Evolutionary conservation across 768 basidiomycete species (phyloP).

Genomic region (Tylopilus sp.): DNA sequence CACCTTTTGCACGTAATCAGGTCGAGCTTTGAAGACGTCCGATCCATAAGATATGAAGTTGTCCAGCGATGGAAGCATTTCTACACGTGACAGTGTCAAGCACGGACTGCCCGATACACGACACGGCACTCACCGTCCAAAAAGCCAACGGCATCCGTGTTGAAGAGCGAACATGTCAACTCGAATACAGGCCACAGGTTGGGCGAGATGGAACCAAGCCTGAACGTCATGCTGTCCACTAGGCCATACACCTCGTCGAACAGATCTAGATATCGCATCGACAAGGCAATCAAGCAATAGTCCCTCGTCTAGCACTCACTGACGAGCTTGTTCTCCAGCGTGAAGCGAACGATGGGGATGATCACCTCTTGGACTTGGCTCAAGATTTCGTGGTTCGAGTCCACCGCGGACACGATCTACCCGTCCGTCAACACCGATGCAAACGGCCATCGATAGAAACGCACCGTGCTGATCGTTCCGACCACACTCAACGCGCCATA

Average conservation of each 20-base stretch:
- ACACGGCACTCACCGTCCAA: constrained; percentile 58
- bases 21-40: constrained; percentile 66
- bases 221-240: constrained; percentile 82
- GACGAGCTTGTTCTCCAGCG: constrained; percentile 72
- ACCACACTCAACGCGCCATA: constrained; percentile 85
- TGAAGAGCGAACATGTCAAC: constrained; percentile 78
- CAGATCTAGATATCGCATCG: constrained; percentile 48
- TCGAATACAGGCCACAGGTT: constrained; percentile 89
- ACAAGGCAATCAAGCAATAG: neutral
- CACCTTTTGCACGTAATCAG: constrained; percentile 76
- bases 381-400: constrained; percentile 70
- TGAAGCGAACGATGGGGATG: constrained; percentile 72
- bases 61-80: constrained; percentile 86
- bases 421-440: neutral
- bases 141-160: constrained; percentile 80
- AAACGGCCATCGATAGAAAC: constrained; percentile 19
- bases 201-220: constrained; percentile 67
- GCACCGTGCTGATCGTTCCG: constrained; percentile 78
- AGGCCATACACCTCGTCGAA: constrained; percentile 87
- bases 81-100: constrained; percentile 32
- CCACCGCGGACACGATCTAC: constrained; percentile 73
- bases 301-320: constrained; percentile 42
- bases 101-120: neutral
- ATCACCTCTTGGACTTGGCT: constrained; percentile 79
- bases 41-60: constrained; percentile 86